These are phyloP conservation scores for Chamaecyparis obtusa DNA, from an alignment of 75 land plant species.

Conservation along the genomic window DNA sequence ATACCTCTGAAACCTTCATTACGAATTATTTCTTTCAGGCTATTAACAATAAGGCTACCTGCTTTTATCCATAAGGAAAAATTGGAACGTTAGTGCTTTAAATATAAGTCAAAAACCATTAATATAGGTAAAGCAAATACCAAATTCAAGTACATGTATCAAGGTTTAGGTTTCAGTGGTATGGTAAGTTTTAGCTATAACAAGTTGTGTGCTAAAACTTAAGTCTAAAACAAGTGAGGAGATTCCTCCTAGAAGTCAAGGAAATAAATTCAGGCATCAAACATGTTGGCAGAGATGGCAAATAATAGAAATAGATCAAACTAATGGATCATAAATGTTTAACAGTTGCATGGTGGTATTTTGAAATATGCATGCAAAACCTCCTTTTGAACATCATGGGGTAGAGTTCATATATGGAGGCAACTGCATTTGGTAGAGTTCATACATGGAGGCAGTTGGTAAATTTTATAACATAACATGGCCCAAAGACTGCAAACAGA, in stretches of 20 bases:
- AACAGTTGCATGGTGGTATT: neutral
- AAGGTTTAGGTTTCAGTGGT: neutral
- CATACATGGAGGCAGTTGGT: neutral
- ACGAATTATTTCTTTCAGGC: constrained; percentile 69
- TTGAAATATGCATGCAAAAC: neutral
- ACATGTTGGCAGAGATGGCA: neutral
- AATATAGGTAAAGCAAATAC: neutral
- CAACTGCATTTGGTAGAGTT: too few species aligned
- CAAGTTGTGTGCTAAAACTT: neutral
- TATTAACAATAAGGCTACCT: constrained; percentile 79
- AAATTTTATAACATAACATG: neutral
- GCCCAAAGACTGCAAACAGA: neutral
- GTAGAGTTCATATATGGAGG: neutral
- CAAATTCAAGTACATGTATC: neutral
- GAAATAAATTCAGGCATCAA: neutral
- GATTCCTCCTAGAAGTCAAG: neutral
- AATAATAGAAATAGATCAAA: neutral
- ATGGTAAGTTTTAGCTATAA: neutral
- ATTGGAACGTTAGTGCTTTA: neutral
- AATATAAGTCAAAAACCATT: neutral
- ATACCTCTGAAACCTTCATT: constrained; percentile 88
- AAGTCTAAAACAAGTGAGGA: neutral
- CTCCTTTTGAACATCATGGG: neutral
- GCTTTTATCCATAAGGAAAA: constrained; percentile 6
- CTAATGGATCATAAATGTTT: neutral